Conservation (phyloP, 2,329 filamentous ascomycete species). For the Xylariaceae sp. region DNA sequence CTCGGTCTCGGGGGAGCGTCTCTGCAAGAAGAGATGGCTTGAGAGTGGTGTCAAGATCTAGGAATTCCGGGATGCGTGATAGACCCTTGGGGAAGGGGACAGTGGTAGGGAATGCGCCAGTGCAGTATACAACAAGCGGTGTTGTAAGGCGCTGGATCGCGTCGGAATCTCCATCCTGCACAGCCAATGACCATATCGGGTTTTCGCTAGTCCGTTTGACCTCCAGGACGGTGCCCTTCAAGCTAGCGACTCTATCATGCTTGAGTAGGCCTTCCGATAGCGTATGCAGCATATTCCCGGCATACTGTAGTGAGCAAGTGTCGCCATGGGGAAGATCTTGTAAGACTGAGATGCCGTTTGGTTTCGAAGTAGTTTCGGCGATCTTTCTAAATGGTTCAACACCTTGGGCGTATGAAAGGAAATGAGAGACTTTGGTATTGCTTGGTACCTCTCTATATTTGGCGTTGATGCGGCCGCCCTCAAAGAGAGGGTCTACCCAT, state of each 20-base stretch:
- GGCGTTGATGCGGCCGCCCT: slow-evolving; percentile 54
- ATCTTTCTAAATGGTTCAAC: slow-evolving; percentile 56
- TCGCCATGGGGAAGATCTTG: slow-evolving; percentile 57
- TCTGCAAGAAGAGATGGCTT: slow-evolving; percentile 54
- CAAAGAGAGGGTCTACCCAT: slow-evolving; percentile 62
- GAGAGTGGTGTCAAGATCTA: slow-evolving; percentile 58
- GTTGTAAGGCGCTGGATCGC: too few species aligned
- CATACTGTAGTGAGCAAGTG: slow-evolving; percentile 59
- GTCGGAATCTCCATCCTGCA: too few species aligned
- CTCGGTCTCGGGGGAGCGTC: slow-evolving; percentile 41
- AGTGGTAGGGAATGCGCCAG: too few species aligned
- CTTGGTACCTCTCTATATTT: slow-evolving; percentile 63
- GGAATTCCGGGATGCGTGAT: too few species aligned
- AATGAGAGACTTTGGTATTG: slow-evolving; percentile 65
- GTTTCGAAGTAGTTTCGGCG: slow-evolving; percentile 47
- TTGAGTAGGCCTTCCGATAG: slow-evolving; percentile 47
- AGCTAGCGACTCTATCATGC: too few species aligned
- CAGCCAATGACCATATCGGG: too few species aligned
- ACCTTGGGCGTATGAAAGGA: slow-evolving; percentile 59
- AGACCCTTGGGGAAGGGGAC: too few species aligned
- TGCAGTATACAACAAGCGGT: too few species aligned
- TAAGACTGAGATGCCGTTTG: slow-evolving; percentile 58
- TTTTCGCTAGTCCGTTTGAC: too few species aligned
- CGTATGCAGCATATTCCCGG: slow-evolving; percentile 56
- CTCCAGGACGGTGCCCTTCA: too few species aligned